Conservation (phyloP, 192 early-diverging fungal genomes). For the Backusella tuberculispora region DNA sequence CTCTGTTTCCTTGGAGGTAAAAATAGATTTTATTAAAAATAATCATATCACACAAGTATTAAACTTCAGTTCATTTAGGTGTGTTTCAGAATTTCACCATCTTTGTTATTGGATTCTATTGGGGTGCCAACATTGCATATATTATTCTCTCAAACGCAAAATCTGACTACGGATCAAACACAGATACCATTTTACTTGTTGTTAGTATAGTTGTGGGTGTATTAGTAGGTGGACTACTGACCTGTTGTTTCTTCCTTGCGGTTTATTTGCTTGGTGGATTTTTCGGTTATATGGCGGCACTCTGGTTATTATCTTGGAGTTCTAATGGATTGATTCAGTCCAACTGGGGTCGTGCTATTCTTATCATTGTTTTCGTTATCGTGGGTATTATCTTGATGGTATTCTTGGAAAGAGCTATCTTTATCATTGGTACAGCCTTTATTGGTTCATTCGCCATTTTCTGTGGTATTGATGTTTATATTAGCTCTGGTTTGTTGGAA, state of each 20-base stretch:
- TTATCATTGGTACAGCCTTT: slow-evolving; percentile 74
- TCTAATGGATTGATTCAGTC: slow-evolving; percentile 64
- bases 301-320: slow-evolving; percentile 71
- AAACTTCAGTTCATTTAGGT: slow-evolving; percentile 20
- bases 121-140: slow-evolving; percentile 55
- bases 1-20: slow-evolving; percentile 41
- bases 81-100: slow-evolving; percentile 57
- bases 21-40: neutral
- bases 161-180: slow-evolving; percentile 41
- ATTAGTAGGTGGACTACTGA: slow-evolving; percentile 63
- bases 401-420: slow-evolving; percentile 63
- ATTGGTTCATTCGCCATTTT: slow-evolving; percentile 82
- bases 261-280: slow-evolving; percentile 78
- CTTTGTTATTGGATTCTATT: slow-evolving; percentile 80
- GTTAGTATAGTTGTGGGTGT: slow-evolving; percentile 67
- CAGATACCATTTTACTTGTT: slow-evolving; percentile 58
- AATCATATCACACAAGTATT: neutral
- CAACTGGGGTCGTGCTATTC: slow-evolving; percentile 67
- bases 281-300: slow-evolving; percentile 75
- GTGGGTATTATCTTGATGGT: slow-evolving; percentile 67
- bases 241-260: slow-evolving; percentile 74
- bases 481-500: slow-evolving; percentile 71
- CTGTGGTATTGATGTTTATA: slow-evolving; percentile 83
- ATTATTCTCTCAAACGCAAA: slow-evolving; percentile 54
- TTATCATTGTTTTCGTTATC: slow-evolving; percentile 66